phyloP scores from a whole-genome alignment of 257 asterid genomes.

The Parsonsia alboflavescens region DNA sequence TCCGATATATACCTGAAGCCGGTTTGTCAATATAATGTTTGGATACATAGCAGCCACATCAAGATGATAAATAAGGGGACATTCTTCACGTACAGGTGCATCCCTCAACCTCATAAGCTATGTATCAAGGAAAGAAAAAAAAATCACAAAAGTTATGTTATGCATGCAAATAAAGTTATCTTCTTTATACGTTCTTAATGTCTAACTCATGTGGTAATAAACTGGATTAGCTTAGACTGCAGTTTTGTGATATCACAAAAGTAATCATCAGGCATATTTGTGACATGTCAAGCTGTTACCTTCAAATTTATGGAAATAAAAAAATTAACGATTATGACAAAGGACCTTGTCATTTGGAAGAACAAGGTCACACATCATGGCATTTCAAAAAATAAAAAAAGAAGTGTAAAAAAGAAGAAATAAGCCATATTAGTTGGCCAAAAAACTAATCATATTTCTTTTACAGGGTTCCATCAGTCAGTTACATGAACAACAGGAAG shows the following conservation, averaged over 20 bases:
- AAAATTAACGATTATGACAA: background rate
- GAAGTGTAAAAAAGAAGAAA: background rate
- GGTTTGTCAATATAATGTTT: conserved; percentile 89
- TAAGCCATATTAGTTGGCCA: background rate
- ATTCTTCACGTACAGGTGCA: conserved; percentile 76
- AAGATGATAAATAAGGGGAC: conserved; percentile 96
- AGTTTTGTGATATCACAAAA: background rate
- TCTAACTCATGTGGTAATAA: background rate
- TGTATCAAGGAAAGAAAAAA: conserved; percentile 24
- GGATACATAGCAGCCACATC: conserved; percentile 99
- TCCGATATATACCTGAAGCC: conserved; percentile 83
- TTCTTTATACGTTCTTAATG: background rate
- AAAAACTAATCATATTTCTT: background rate
- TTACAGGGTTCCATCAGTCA: conserved; percentile 6
- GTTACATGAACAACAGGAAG: conserved; percentile 7
- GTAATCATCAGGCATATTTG: background rate
- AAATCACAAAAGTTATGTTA: background rate
- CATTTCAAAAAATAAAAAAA: background rate
- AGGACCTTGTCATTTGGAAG: background rate
- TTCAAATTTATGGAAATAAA: background rate
- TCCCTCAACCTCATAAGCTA: conserved; percentile 74
- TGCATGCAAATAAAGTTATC: conserved; percentile 1
- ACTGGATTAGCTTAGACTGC: too few relatives aligned
- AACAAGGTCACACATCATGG: background rate
- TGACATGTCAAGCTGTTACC: background rate